Percentiles rank a stretch among this genome's conserved stretches.
Evolutionary conservation across 129 eudicot species (phyloP).

Genomic region (Chrysanthemum seticuspe): DNA sequence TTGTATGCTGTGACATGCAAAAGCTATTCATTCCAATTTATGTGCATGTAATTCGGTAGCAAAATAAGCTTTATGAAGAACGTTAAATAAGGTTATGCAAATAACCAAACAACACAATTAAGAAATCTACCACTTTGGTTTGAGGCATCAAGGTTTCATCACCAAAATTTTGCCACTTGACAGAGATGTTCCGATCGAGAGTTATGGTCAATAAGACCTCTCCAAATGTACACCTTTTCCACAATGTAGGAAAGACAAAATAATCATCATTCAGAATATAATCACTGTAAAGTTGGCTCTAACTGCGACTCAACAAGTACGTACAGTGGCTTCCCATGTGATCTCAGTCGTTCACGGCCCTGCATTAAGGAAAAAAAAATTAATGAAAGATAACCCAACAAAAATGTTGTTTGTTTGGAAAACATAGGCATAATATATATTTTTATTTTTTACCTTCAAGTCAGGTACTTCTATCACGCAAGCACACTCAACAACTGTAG

Average conservation of each 20-base stretch:
- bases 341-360: slow-evolving; percentile 60
- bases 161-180: slow-evolving; percentile 35
- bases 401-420: not conserved
- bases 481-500: slow-evolving; percentile 64
- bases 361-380: slow-evolving; percentile 17
- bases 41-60: too few relatives aligned
- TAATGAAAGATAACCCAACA: not conserved
- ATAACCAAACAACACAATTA: not conserved
- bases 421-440: not conserved
- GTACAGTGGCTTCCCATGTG: slow-evolving; percentile 63
- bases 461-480: slow-evolving; percentile 74
- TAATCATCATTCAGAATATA: not conserved
- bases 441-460: slow-evolving; percentile 37
- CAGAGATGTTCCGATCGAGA: slow-evolving; percentile 8
- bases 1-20: too few relatives aligned
- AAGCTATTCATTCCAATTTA: too few relatives aligned
- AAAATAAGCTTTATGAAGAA: too few relatives aligned
- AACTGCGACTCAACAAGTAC: slow-evolving; percentile 71
- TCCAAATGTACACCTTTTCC: slow-evolving; percentile 48
- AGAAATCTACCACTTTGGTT: slow-evolving; percentile 19
- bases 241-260: slow-evolving; percentile 14
- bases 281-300: slow-evolving; percentile 13
- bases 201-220: slow-evolving; percentile 38
- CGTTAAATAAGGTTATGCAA: too few relatives aligned
- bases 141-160: slow-evolving; percentile 11